Evolutionary conservation across 805 yeast genomes (phyloP).

Genomic region (Monosporozyma aerobia): DNA sequence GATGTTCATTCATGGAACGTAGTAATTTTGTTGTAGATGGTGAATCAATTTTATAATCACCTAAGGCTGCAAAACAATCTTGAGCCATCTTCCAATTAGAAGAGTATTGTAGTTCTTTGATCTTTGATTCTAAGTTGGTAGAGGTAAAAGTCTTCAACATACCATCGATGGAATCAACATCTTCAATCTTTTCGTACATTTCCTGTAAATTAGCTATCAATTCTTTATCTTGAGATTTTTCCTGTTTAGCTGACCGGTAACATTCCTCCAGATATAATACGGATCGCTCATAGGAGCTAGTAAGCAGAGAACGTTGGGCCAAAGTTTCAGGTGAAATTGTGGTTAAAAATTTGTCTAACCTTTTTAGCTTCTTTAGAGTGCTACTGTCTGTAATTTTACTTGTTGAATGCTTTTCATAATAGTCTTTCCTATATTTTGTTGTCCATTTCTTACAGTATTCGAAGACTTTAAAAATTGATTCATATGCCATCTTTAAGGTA

Average conservation of each 20-base stretch:
- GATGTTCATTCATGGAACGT: constrained; percentile 66
- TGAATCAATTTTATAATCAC: constrained; percentile 33
- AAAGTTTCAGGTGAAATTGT: constrained; percentile 58
- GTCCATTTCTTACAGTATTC: constrained; percentile 82
- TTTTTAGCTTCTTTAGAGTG: constrained; percentile 16
- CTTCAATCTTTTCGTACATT: constrained; percentile 82
- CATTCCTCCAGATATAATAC: constrained; percentile 77
- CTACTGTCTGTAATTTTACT: constrained; percentile 20
- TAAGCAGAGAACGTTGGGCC: constrained; percentile 72
- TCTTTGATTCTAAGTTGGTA: constrained; percentile 61
- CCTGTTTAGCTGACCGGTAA: constrained; percentile 32
- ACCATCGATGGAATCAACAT: constrained; percentile 85
- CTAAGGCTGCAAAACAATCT: constrained; percentile 67
- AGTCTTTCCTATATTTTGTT: constrained; percentile 32
- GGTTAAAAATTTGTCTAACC: constrained; percentile 42
- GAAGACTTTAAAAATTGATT: constrained; percentile 64
- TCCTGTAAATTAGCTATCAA: constrained; percentile 48
- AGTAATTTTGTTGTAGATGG: constrained; percentile 45
- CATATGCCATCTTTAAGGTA: constrained; percentile 54
- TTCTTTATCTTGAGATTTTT: constrained; percentile 4
- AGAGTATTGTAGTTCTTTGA: constrained; percentile 72
- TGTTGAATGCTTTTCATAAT: constrained; percentile 23
- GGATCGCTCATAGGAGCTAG: constrained; percentile 81
- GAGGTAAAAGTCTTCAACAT: constrained; percentile 64
- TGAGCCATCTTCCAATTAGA: constrained; percentile 84